Base-by-base conservation (phyloP, 2,329 filamentous ascomycete species). In the Paecilomyces fulvus region DNA sequence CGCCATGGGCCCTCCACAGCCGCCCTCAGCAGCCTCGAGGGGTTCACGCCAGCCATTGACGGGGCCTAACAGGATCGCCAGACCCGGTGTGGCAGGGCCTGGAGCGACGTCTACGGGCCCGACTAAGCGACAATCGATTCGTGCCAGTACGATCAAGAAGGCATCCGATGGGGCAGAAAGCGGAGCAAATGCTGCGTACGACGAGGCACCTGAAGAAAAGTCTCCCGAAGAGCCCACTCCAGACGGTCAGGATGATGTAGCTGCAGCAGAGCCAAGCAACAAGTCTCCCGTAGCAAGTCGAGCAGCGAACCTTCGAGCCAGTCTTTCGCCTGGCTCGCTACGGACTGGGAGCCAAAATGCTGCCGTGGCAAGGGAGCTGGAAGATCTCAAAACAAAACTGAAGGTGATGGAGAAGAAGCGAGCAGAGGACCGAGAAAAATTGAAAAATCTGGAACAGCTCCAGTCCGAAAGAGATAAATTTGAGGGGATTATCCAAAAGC, bases 351-450 rank as follows among this genome's bases (percentile, higher is more conserved):
- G 73, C 56, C 70, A 61, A 59, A 80, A 73, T 56, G 73, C 81
- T 7, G 77, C 81, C 0, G 73, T 80, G 1, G 79, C 75, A 21
- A 80, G 87, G 60, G 88, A 95, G 66, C 84, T 92, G 20, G 92
- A 96, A 63, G 90, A 95, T 61, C 77, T 96, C 14, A 91, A 96
- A 69, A 86, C 90, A 0, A 96, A 96, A 69, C 76, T 97, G 1
- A 85, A 87, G 55, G 80, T 96, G 3, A 79, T 97, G 64, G 92
- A 99, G 70, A 89, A 92, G 64, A 95, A 96, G 71, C 80, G 90
- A 56, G 69, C 82, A 11, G 92, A 97, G 60, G 90, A 96, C 66
- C 83, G 90, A 20, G 92, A 96, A 64, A 89, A 90, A 67, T 72
- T 96, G 53, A 91, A 92, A 67, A 82, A 80, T 11, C 72, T 96